Evolutionary conservation across 164 flowering plant genomes (phyloP).

Genomic region (Vitis rupestris): DNA sequence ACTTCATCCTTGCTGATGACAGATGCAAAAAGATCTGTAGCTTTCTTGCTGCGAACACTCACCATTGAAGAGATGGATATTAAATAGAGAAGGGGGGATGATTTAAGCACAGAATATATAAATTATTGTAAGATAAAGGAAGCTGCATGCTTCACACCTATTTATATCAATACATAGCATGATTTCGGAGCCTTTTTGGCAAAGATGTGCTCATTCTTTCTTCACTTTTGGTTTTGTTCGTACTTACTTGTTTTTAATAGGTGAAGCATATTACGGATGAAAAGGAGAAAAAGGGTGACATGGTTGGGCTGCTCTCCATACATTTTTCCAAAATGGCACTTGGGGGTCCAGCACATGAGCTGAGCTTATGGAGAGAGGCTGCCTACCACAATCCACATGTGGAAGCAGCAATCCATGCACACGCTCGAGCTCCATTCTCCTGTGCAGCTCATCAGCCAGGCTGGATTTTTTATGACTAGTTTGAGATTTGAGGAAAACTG

Average conservation of each 20-base stretch:
- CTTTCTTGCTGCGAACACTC: conserved; percentile 6
- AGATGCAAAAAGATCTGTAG: background rate
- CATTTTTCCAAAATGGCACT: conserved; percentile 10
- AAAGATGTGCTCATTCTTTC: no score
- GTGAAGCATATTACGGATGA: no score
- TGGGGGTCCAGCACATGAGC: conserved; percentile 9
- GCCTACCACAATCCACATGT: conserved; percentile 22
- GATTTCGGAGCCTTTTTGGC: no score
- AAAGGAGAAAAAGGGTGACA: background rate
- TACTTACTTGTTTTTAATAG: no score
- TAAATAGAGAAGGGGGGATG: background rate
- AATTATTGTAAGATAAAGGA: background rate
- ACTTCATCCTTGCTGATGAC: background rate
- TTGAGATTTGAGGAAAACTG: no score
- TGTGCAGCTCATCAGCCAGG: conserved; percentile 13
- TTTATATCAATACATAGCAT: no score
- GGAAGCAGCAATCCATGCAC: conserved; percentile 27
- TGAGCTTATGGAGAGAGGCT: conserved; percentile 28
- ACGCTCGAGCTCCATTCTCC: conserved; percentile 9
- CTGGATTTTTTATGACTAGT: background rate
- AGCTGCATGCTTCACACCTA: no score
- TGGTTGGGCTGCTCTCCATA: conserved; percentile 18
- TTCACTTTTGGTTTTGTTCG: no score
- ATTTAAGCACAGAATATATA: background rate
- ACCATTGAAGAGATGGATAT: conserved; percentile 4